A percentile compares a stretch with the other conserved stretches of the same genome.
Evolutionary conservation across 108 stramenopile species (phyloP).

Genomic region (Nannochloropsis granulata): DNA sequence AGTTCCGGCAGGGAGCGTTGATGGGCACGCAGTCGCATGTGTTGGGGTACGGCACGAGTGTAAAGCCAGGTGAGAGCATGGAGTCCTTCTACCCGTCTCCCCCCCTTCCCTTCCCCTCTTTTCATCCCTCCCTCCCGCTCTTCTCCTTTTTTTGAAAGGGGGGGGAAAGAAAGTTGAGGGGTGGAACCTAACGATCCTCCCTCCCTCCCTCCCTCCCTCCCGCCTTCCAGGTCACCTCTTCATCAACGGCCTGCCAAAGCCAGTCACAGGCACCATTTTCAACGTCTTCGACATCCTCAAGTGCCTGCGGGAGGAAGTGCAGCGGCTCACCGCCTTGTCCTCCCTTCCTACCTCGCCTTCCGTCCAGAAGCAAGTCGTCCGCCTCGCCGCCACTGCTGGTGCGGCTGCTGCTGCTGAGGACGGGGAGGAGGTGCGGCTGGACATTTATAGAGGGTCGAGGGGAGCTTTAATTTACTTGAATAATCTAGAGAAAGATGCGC

Average conservation of each 20-base stretch:
- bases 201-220: neutral
- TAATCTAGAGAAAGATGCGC: constrained; percentile 39
- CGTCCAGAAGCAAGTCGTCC: neutral
- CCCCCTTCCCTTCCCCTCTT: too few relatives aligned
- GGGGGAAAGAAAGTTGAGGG: neutral
- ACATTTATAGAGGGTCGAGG: constrained; percentile 7
- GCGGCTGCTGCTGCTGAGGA: neutral
- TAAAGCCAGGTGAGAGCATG: neutral
- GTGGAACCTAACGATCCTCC: neutral
- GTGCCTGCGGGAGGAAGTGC: constrained; percentile 18
- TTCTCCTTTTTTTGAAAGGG: too few relatives aligned
- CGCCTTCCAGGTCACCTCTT: constrained; percentile 16
- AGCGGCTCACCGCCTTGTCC: neutral
- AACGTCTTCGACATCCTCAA: constrained; percentile 35
- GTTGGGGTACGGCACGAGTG: neutral
- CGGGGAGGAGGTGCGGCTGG: neutral
- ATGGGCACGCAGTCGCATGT: neutral
- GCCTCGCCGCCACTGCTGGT: neutral
- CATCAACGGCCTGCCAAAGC: constrained; percentile 26
- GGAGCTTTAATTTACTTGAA: constrained; percentile 35
- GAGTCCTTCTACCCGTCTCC: too few relatives aligned
- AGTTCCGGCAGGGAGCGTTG: constrained; percentile 8
- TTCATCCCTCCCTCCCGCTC: too few relatives aligned
- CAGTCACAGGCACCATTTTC: constrained; percentile 25
- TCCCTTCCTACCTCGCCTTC: constrained; percentile 1